Evolutionary conservation across 768 basidiomycete species (phyloP), one percentile per base, ranked within the genome.

Genomic region (Daedalea quercina): DNA sequence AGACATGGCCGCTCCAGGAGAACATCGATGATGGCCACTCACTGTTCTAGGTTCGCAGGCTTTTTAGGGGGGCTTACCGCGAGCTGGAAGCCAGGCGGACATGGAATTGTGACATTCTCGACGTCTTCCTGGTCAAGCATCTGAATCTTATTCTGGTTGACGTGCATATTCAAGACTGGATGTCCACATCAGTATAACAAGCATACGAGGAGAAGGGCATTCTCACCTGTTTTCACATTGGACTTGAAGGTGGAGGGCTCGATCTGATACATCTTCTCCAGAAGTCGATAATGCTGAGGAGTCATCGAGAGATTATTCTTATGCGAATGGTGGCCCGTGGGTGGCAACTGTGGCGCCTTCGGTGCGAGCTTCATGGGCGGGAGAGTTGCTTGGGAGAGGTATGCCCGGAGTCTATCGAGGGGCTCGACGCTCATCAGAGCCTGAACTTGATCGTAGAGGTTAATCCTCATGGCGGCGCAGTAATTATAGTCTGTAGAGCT

Each of bases 231-330:
- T 19, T 20, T 44, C 42, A 44, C 11, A 11, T 11, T 31, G 12
- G 45, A 25, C 25, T 25, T 28, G 25, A 25, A 47, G n/a, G 45
- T 11, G 28, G 28, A 11, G 11, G 11, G 11, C 11, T 31, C 37
- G 7, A 40, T 40, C 19, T 19, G 13, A 15, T 73, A 69, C 19
- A 83, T 78, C 23, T 60, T 63, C 59, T 80, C 77, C n/a, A 87
- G 66, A 52, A 68, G 71, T 55, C 84, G 72, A 66, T 77, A 78
- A 9, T 64, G 54, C 50, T 80, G 77, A 9, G 77, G 75, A 22
- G 69, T 71, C 50, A 81, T 65, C 4, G 51, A 44, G 2, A 66
- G 67, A 25, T 62, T 51, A 57, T 80, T 80, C 46, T 60, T 45
- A 60, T 79, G 76, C 59, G 74, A 76, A 63, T 75, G 76, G 55